Base-by-base conservation (phyloP, 2,329 filamentous ascomycete genomes). In the Cladosporium phlei region DNA sequence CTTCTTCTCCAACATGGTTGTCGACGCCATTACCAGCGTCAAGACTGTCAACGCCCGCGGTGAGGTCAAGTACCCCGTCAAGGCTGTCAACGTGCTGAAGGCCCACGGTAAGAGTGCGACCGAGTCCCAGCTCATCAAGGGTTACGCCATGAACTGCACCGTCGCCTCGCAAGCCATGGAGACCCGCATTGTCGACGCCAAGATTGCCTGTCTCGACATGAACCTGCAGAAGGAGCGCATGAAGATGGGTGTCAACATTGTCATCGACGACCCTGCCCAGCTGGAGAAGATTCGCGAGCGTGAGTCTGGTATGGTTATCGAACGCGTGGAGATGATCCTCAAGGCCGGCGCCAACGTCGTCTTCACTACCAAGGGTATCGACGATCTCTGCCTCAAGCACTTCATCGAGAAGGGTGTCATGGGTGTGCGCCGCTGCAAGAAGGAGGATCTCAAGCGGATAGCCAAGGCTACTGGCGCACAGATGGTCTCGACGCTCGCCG, bases 241-340 rank as follows among this genome's bases (percentile, higher is more conserved):
- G 93, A 97, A 98, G 79, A 76, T 98, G 49, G 93, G 93, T 57
- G 93, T 98, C 51, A 91, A 98, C 70, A 95, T 98, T 62, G 97
- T 93, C 10, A 86, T 98, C 55, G 93, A 98, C 59, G 93, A 98
- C 66, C 93, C 93, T 38, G 85, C 94, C 66, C 93, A 98, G 69
- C 78, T 98, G 40, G 93, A 98, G 75, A 90, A 96, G 77, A 98
- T 98, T 61, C 83, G 93, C 51, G 83, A 93, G 60, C 82, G 93
- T 46, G 93, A 98, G 69, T 81, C 90, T 14, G 88, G 88, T 59
- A 95, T 98, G 72, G 81, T 98, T 37, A 79, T 95, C 51, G 93
- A 98, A 66, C 80, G 89, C 54, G 85, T 98, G 44, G 90, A 98
- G 69, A 86, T 98, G 85, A 97, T 98, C 56, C 78, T 98, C 53